Percentiles rank a stretch among this genome's conserved stretches.
Conservation (phyloP, 306 rosid genomes). For the Biancaea sappan region DNA sequence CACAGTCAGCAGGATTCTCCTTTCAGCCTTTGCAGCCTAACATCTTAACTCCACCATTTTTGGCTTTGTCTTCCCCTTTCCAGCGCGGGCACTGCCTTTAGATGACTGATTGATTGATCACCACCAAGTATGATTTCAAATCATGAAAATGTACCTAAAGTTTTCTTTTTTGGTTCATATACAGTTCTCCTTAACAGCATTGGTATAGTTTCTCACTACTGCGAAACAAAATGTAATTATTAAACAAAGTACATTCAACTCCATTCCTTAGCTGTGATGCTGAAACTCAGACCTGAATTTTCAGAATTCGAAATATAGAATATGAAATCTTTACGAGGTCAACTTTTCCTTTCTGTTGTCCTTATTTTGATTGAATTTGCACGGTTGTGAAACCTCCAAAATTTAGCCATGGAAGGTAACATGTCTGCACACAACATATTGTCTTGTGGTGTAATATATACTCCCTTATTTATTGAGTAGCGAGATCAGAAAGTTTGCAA, state of each 20-base stretch:
- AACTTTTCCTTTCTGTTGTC: background rate
- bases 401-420: background rate
- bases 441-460: too few relatives aligned
- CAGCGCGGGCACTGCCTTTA: constrained; percentile 66
- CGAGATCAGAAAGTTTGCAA: too few relatives aligned
- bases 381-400: background rate
- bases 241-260: constrained; percentile 27
- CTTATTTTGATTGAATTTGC: background rate
- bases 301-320: constrained; percentile 9
- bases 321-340: background rate
- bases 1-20: constrained; percentile 69
- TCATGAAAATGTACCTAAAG: constrained; percentile 28
- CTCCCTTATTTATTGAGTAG: too few relatives aligned
- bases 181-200: constrained; percentile 31
- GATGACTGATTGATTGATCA: constrained; percentile 31
- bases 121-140: constrained; percentile 21
- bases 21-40: constrained; percentile 79
- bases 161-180: constrained; percentile 22
- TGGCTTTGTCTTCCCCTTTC: constrained; percentile 65
- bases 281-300: constrained; percentile 14
- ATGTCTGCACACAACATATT: too few relatives aligned
- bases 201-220: constrained; percentile 37
- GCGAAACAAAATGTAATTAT: constrained; percentile 37
- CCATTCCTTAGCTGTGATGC: constrained; percentile 23
- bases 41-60: constrained; percentile 65